Evolutionary conservation across 2,329 filamentous ascomycete genomes (phyloP).

Genomic region (Geoglossum cookeanum): DNA sequence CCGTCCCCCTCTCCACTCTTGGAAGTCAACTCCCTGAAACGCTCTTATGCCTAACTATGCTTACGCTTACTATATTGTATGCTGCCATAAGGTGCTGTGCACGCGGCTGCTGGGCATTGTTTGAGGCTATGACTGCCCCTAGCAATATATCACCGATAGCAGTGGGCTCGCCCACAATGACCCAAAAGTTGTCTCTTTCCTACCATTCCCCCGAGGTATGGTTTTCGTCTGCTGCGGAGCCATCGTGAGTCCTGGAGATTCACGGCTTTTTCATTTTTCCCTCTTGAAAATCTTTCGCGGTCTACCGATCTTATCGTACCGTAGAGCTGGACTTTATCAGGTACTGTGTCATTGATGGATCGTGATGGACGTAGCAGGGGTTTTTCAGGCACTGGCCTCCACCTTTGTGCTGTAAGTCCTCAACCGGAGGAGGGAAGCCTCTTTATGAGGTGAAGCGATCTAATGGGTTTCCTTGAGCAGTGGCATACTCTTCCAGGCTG

Average conservation of each 20-base stretch:
- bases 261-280: neutral
- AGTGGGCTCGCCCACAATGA: neutral
- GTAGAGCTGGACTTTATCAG: neutral
- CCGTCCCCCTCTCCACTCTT: no score
- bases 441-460: neutral
- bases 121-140: neutral
- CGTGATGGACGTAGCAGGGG: neutral
- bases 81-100: neutral
- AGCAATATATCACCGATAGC: neutral
- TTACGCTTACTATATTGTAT: neutral
- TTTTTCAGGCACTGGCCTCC: neutral
- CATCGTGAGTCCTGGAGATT: slow-evolving; percentile 1
- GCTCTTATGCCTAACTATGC: neutral
- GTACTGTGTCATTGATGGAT: neutral
- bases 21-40: neutral
- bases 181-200: neutral
- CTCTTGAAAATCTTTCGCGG: neutral
- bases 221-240: neutral
- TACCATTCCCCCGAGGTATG: neutral
- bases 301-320: neutral
- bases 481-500: neutral
- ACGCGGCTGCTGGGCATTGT: neutral
- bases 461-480: neutral
- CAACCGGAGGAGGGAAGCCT: neutral
- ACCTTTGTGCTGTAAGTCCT: neutral